These are phyloP conservation scores for Candida sp. DNA, from an alignment of 1,139 yeast genomes.

Conservation along the genomic window DNA sequence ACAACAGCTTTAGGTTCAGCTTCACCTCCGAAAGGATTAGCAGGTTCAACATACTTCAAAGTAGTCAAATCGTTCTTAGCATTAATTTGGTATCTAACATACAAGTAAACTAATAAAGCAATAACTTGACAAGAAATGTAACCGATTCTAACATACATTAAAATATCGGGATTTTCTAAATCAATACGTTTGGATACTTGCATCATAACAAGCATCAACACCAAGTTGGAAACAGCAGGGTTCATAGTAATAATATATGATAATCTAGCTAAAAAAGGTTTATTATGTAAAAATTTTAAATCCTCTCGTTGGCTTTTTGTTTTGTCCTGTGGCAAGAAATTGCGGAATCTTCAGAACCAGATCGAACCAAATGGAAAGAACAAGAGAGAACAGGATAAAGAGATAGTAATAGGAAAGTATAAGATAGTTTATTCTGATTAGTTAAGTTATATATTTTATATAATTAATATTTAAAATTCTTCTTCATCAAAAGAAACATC, in stretches of 20 bases:
- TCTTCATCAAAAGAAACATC: slow-evolving; percentile 67
- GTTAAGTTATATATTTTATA: background rate
- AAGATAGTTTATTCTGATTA: too few relatives aligned
- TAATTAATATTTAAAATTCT: background rate
- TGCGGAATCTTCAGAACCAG: background rate
- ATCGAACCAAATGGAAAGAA: background rate
- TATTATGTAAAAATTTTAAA: background rate
- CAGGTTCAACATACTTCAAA: slow-evolving; percentile 85
- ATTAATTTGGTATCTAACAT: slow-evolving; percentile 57
- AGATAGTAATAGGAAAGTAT: background rate
- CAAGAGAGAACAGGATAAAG: background rate
- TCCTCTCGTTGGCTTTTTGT: background rate
- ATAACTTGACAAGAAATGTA: slow-evolving; percentile 67
- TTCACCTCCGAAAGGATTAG: slow-evolving; percentile 76
- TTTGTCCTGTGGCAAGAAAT: background rate
- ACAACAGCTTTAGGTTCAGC: slow-evolving; percentile 71
- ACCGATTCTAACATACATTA: slow-evolving; percentile 73
- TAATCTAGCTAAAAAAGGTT: background rate
- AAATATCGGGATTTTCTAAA: slow-evolving; percentile 77
- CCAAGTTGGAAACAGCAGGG: slow-evolving; percentile 85
- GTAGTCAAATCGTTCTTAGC: slow-evolving; percentile 90
- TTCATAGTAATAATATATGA: too few relatives aligned
- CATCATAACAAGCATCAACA: slow-evolving; percentile 95
- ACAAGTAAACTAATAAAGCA: slow-evolving; percentile 65
- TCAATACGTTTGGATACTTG: slow-evolving; percentile 89